A percentile compares a stretch with the other conserved stretches of the same genome.
phyloP scores from a whole-genome alignment of 805 yeast genomes.

The Pichia membranifaciens region DNA sequence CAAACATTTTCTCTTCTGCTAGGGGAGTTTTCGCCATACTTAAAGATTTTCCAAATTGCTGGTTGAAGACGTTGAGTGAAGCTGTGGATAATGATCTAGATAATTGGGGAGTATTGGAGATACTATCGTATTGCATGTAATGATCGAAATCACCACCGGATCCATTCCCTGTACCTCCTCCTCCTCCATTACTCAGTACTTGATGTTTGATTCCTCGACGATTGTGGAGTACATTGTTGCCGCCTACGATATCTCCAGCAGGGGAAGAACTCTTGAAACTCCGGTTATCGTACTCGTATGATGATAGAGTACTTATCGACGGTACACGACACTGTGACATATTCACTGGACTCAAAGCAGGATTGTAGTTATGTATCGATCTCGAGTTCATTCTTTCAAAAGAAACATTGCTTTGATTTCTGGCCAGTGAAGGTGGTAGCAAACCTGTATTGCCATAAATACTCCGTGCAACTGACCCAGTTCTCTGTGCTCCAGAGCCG shows the following conservation, averaged over 20 bases:
- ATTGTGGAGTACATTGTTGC: constrained; percentile 15
- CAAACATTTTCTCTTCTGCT: background rate
- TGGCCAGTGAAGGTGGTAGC: background rate
- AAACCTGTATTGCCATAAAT: background rate
- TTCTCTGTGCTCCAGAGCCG: background rate
- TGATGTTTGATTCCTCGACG: constrained; percentile 24
- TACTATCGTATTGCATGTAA: background rate
- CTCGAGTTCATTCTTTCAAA: constrained; percentile 15
- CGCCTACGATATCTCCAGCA: constrained; percentile 4
- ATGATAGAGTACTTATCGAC: constrained; percentile 25
- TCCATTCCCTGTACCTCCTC: too few species aligned
- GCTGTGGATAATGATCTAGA: constrained; percentile 15
- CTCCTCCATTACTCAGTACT: background rate
- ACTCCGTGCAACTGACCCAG: background rate
- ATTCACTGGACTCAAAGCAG: constrained; percentile 9
- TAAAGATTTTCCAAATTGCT: constrained; percentile 20
- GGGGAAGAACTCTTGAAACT: constrained; percentile 27
- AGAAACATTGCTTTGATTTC: constrained; percentile 15
- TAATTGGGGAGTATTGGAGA: background rate
- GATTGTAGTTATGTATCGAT: constrained; percentile 8
- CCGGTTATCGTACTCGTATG: constrained; percentile 16
- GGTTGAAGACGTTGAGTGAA: constrained; percentile 21
- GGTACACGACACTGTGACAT: constrained; percentile 12
- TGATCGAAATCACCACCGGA: background rate
- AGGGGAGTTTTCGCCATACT: background rate